These are phyloP conservation scores for Diaporthe vexans DNA, from an alignment of 2,329 filamentous ascomycete species.

Conservation along the genomic window DNA sequence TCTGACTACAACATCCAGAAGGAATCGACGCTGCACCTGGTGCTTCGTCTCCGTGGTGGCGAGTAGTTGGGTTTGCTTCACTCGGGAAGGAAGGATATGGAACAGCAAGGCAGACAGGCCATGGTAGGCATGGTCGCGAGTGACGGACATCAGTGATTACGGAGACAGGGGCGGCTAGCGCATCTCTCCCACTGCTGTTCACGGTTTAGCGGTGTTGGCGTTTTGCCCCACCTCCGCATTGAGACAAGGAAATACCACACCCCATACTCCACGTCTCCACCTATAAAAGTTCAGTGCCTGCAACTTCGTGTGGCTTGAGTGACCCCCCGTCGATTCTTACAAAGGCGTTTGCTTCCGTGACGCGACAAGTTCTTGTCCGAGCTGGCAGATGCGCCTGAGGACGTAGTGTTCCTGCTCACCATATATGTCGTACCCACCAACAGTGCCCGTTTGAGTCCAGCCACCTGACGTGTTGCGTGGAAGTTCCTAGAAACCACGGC, in stretches of 20 bases:
- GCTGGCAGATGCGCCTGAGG: not conserved
- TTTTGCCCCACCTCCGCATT: constrained; percentile 25
- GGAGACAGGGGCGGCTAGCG: constrained; percentile 12
- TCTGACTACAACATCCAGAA: constrained; percentile 93
- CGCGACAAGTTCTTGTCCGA: not conserved
- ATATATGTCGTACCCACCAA: not conserved
- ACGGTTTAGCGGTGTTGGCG: not conserved
- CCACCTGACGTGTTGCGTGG: not conserved
- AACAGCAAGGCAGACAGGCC: no score
- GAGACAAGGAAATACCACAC: constrained; percentile 28
- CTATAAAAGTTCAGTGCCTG: not conserved
- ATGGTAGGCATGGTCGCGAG: not conserved
- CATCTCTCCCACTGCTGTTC: not conserved
- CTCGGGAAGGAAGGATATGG: not conserved
- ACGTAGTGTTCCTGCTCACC: not conserved
- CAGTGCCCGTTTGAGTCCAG: not conserved
- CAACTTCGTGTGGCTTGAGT: not conserved
- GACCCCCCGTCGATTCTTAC: not conserved
- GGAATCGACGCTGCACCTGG: constrained; percentile 79
- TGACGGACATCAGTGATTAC: not conserved
- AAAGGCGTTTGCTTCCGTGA: not conserved
- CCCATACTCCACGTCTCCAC: constrained; percentile 27
- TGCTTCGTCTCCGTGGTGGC: constrained; percentile 79
- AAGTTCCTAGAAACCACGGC: not conserved
- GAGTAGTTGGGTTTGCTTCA: constrained; percentile 53